A percentile compares a stretch with the other conserved stretches of the same genome.
phyloP scores from a whole-genome alignment of 1,284 basidiomycete species.

The Somion occarium region DNA sequence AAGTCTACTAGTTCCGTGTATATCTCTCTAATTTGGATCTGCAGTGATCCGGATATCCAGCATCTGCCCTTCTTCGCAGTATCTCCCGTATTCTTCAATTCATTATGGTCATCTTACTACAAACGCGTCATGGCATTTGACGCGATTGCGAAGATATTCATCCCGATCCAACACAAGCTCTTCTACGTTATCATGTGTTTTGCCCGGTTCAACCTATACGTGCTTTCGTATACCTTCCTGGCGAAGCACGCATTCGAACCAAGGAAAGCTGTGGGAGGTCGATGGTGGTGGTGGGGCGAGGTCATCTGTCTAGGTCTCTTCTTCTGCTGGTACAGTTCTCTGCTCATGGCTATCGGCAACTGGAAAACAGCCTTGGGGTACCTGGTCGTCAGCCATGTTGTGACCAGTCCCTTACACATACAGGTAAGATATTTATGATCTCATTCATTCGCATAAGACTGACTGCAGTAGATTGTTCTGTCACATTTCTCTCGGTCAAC shows the following conservation, averaged over 20 bases:
- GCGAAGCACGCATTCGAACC: slow-evolving; percentile 58
- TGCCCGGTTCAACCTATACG: slow-evolving; percentile 95
- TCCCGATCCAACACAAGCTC: slow-evolving; percentile 85
- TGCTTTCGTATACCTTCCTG: slow-evolving; percentile 80
- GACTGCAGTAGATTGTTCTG: slow-evolving; percentile 78
- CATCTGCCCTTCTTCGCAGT: slow-evolving; percentile 98
- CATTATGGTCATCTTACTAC: slow-evolving; percentile 94
- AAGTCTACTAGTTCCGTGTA: slow-evolving; percentile 25
- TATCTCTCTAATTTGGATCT: slow-evolving; percentile 16
- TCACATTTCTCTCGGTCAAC: slow-evolving; percentile 98
- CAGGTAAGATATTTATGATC: slow-evolving; percentile 47
- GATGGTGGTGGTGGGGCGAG: slow-evolving; percentile 74
- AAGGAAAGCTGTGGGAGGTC: slow-evolving; percentile 52
- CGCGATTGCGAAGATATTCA: slow-evolving; percentile 57
- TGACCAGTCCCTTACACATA: slow-evolving; percentile 82
- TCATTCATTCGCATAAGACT: not conserved
- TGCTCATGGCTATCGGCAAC: slow-evolving; percentile 63
- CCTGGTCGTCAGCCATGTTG: slow-evolving; percentile 74
- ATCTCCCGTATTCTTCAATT: slow-evolving; percentile 80
- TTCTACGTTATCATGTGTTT: slow-evolving; percentile 93
- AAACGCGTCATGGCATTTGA: slow-evolving; percentile 86
- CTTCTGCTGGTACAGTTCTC: slow-evolving; percentile 75
- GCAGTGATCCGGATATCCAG: slow-evolving; percentile 92
- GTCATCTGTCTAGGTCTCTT: slow-evolving; percentile 65
- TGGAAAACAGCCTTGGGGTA: slow-evolving; percentile 66